These are phyloP conservation scores for Phenoliferia sp. DNA, from an alignment of 1,284 basidiomycete genomes.

Conservation along the genomic window DNA sequence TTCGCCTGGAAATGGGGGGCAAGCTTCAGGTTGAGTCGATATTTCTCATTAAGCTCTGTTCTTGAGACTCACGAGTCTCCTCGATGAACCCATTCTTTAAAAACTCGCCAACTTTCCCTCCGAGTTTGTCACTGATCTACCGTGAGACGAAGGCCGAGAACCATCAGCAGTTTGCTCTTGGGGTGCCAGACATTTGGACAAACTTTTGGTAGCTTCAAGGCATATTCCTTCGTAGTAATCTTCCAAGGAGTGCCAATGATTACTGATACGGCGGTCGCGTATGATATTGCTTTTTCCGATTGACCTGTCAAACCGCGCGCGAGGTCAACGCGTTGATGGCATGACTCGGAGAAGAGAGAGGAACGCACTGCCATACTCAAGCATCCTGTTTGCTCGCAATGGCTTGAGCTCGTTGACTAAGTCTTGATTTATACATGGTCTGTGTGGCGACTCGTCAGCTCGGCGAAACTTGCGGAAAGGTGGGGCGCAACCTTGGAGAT, in stretches of 20 bases:
- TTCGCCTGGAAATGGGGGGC: too few species aligned
- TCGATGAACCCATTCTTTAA: background rate
- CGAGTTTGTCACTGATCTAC: background rate
- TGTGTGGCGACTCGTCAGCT: background rate
- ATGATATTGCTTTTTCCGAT: background rate
- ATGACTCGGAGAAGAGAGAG: background rate
- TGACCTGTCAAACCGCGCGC: background rate
- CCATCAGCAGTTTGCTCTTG: background rate
- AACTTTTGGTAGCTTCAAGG: background rate
- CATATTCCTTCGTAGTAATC: background rate
- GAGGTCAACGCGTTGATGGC: background rate
- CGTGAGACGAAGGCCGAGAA: background rate
- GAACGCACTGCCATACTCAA: background rate
- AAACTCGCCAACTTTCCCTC: background rate
- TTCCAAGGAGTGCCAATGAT: constrained; percentile 27
- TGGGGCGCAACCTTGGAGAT: background rate
- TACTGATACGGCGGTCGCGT: constrained; percentile 21
- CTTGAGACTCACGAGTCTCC: background rate
- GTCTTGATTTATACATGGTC: constrained; percentile 5
- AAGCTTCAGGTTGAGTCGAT: too few species aligned
- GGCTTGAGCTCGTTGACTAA: constrained; percentile 4
- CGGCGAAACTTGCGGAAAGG: background rate
- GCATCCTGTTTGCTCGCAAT: background rate
- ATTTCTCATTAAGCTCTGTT: too few species aligned
- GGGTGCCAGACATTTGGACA: background rate